Conservation (phyloP, 2,329 filamentous ascomycete genomes). For the Periconia macrospinosa region DNA sequence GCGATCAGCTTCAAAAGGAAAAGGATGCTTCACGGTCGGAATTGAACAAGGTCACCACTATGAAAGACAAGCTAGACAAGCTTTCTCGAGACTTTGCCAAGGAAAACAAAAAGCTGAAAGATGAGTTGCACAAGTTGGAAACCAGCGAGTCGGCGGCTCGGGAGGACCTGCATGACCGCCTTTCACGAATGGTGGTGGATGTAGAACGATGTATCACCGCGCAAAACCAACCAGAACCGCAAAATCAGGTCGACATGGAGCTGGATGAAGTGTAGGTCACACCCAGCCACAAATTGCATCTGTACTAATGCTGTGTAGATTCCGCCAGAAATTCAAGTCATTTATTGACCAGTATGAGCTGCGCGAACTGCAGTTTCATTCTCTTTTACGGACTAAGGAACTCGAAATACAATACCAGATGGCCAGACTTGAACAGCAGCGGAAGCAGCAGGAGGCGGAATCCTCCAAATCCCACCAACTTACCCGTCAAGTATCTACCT, state of each 20-base stretch:
- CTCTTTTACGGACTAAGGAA: conserved; percentile 89
- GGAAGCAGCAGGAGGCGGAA: conserved; percentile 84
- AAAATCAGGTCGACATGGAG: conserved; percentile 83
- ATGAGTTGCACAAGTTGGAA: conserved; percentile 83
- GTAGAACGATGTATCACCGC: conserved; percentile 87
- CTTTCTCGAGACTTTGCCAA: conserved; percentile 90
- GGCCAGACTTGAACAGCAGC: conserved; percentile 85
- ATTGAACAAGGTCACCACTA: conserved; percentile 81
- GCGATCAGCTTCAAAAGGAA: conserved; percentile 93
- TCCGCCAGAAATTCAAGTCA: conserved; percentile 83
- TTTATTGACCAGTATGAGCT: conserved; percentile 97
- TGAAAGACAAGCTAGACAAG: conserved; percentile 97
- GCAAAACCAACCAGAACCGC: conserved; percentile 73
- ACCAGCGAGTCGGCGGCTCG: conserved; percentile 83
- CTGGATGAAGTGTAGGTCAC: conserved; percentile 79
- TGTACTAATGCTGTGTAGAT: conserved; percentile 39
- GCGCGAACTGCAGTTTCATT: conserved; percentile 91
- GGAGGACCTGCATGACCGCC: conserved; percentile 80
- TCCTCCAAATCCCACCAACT: conserved; percentile 78
- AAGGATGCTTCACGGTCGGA: conserved; percentile 89
- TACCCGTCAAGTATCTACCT: conserved; percentile 89
- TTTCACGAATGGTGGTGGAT: conserved; percentile 77
- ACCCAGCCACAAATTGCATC: not conserved
- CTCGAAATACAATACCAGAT: conserved; percentile 92
- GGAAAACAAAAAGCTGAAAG: conserved; percentile 98